Conservation (phyloP, 176 grass and related monocot species). For the Musa beccarii region DNA sequence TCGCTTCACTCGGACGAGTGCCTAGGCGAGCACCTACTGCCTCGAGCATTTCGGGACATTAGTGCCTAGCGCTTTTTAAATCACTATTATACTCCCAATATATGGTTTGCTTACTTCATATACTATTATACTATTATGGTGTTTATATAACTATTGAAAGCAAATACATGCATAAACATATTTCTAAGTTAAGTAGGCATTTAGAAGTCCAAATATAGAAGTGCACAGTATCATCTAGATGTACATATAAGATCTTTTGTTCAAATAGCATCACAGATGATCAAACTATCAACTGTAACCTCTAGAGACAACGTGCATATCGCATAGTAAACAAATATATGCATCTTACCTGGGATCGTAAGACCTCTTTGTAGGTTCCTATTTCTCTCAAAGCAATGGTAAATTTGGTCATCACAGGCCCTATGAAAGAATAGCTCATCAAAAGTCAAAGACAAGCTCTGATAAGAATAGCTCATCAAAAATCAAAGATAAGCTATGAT, state of each 20-base stretch:
- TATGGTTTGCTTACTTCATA: not conserved
- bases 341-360: constrained; percentile 75
- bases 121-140: not conserved
- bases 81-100: not conserved
- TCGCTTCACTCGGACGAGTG: no score
- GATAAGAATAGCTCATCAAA: constrained; percentile 6
- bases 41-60: no score
- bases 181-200: not conserved
- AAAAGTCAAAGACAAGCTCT: not conserved
- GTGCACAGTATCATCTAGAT: not conserved
- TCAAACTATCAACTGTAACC: not conserved
- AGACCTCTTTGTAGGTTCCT: constrained; percentile 96
- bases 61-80: no score
- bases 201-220: not conserved
- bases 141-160: not conserved
- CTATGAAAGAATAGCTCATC: constrained; percentile 30
- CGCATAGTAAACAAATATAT: not conserved
- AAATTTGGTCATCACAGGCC: constrained; percentile 98
- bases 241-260: not conserved
- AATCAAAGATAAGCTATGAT: not conserved
- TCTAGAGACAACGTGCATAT: not conserved
- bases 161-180: not conserved
- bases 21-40: no score
- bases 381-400: constrained; percentile 98
- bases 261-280: not conserved